Evolutionary conservation across 179 eudicot genomes (phyloP).

Genomic region (Gypsophila paniculata): DNA sequence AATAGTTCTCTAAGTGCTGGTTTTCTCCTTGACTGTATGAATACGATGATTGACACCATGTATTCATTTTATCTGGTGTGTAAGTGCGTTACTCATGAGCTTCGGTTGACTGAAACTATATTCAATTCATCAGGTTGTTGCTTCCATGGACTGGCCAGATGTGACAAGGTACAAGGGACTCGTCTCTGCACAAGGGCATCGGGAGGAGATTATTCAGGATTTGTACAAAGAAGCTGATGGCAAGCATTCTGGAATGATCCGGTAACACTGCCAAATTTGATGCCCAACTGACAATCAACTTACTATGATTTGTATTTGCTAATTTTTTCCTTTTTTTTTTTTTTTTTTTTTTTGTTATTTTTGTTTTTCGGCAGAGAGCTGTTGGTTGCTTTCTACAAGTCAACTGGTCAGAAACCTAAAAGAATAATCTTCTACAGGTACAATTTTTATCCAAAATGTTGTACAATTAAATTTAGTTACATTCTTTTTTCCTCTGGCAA

Average conservation of each 20-base stretch:
- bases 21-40: background rate
- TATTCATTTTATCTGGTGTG: background rate
- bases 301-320: background rate
- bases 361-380: conserved; percentile 43
- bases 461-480: background rate
- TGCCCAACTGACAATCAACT: background rate
- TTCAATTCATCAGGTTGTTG: conserved; percentile 38
- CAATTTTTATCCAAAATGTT: background rate
- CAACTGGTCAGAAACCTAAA: conserved; percentile 40
- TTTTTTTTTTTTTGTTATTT: too few species aligned
- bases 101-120: background rate
- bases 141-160: conserved; percentile 94
- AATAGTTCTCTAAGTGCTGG: background rate
- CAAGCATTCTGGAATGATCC: conserved; percentile 58
- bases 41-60: background rate
- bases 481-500: background rate
- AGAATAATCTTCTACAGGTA: conserved; percentile 82
- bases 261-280: conserved; percentile 33
- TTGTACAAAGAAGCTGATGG: conserved; percentile 46
- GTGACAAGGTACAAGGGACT: conserved; percentile 60
- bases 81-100: background rate
- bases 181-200: conserved; percentile 63
- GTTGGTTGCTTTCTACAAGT: conserved; percentile 33
- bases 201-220: conserved; percentile 68
- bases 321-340: background rate